Percentiles rank a stretch among this genome's conserved stretches.
Conservation (phyloP, 495 filamentous ascomycete species). For the Penicillium nucicola region DNA sequence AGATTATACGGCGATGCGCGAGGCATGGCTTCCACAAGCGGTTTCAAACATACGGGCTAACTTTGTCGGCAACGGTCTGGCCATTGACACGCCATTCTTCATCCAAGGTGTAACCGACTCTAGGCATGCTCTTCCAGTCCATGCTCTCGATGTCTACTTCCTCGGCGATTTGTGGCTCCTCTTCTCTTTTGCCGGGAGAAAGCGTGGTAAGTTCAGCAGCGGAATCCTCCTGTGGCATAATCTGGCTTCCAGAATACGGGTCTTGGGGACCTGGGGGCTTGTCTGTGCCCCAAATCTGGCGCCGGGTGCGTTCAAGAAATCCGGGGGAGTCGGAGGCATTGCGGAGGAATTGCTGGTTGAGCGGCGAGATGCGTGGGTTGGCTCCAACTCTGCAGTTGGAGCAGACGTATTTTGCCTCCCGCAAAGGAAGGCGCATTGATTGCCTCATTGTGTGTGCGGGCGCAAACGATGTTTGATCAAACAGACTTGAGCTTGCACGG, state of each 20-base stretch:
- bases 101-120: constrained; percentile 4
- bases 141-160: background rate
- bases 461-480: constrained; percentile 5
- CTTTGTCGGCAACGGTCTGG: constrained; percentile 6
- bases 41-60: constrained; percentile 18
- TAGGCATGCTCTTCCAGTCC: constrained; percentile 3
- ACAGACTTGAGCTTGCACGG: constrained; percentile 22
- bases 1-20: background rate
- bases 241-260: constrained; percentile 46
- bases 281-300: constrained; percentile 55
- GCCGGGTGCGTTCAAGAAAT: constrained; percentile 48
- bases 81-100: constrained; percentile 12
- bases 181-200: no score
- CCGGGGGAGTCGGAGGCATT: constrained; percentile 37
- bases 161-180: background rate
- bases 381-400: constrained; percentile 40
- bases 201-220: no score
- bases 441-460: constrained; percentile 39
- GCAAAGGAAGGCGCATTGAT: constrained; percentile 35
- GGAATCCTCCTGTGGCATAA: background rate
- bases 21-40: background rate
- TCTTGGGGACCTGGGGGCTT: constrained; percentile 52
- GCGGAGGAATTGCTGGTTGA: constrained; percentile 40
- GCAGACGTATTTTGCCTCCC: constrained; percentile 44
- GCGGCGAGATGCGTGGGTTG: constrained; percentile 35